Percentiles rank a stretch among this genome's conserved stretches.
These are phyloP conservation scores for Trametes cinnabarina DNA, from an alignment of 768 basidiomycete species.

Conservation along the genomic window DNA sequence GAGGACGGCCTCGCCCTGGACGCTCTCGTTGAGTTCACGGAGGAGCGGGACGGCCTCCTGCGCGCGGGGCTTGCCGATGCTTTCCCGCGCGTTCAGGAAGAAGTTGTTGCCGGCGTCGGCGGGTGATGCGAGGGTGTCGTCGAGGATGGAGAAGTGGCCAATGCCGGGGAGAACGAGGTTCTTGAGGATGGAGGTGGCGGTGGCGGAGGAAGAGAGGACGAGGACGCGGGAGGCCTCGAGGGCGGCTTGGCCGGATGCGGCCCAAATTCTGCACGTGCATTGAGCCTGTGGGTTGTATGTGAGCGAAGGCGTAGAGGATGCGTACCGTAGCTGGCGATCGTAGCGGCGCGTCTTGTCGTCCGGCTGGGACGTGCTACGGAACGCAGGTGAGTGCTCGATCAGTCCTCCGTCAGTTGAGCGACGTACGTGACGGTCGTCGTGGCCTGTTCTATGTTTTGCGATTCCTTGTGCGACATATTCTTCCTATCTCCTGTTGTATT, in stretches of 20 bases:
- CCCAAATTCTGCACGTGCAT: conserved; percentile 60
- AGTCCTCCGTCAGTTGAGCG: not conserved
- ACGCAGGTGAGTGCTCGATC: not conserved
- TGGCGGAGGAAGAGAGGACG: conserved; percentile 77
- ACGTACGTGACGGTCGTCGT: conserved; percentile 41
- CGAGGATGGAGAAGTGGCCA: conserved; percentile 93
- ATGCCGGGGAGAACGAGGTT: conserved; percentile 96
- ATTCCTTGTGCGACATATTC: conserved; percentile 25
- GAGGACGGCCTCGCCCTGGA: conserved; percentile 67
- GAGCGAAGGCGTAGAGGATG: not conserved
- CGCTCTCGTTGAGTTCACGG: conserved; percentile 84
- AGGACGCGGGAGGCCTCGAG: conserved; percentile 84
- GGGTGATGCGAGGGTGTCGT: conserved; percentile 54
- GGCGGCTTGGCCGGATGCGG: conserved; percentile 83
- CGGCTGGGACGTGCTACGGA: conserved; percentile 53
- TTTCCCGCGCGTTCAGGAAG: conserved; percentile 77
- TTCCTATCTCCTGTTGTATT: too few relatives aligned
- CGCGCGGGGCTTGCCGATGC: conserved; percentile 78
- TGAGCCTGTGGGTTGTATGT: not conserved
- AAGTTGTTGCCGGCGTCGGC: conserved; percentile 95
- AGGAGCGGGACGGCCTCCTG: conserved; percentile 75
- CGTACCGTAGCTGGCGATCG: conserved; percentile 90
- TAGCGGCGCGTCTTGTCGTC: conserved; percentile 89
- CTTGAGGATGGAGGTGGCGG: conserved; percentile 88
- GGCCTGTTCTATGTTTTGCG: conserved; percentile 47